Conservation (phyloP, 75 land plant species). For the Sequoiadendron giganteum region DNA sequence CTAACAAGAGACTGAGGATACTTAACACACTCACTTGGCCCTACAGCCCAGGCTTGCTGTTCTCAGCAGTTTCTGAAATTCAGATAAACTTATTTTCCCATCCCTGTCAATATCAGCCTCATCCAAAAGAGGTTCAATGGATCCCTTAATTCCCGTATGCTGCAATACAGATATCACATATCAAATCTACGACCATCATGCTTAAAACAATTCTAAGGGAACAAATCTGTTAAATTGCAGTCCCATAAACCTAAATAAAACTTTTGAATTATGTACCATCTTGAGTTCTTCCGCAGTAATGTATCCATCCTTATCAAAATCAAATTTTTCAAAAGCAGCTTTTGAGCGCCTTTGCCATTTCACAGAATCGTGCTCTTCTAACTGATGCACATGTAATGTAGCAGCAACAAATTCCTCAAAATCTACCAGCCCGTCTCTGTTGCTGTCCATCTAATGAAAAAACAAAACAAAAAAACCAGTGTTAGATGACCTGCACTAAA, state of each 20-base stretch:
- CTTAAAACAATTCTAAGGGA: not conserved
- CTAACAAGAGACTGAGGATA: not conserved
- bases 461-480: not conserved
- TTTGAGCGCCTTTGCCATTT: constrained; percentile 28
- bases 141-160: constrained; percentile 40
- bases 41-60: constrained; percentile 20
- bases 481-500: not conserved
- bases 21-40: not conserved
- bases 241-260: not conserved
- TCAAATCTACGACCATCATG: not conserved
- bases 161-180: constrained; percentile 1
- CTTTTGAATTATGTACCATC: constrained; percentile 14
- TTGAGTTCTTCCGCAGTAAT: constrained; percentile 31
- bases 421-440: constrained; percentile 26
- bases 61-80: constrained; percentile 30
- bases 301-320: constrained; percentile 32
- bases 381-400: constrained; percentile 29
- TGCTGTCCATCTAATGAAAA: constrained; percentile 22
- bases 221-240: not conserved
- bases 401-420: constrained; percentile 37
- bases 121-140: constrained; percentile 24
- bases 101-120: constrained; percentile 34
- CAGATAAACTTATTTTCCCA: constrained; percentile 29
- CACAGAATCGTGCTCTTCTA: constrained; percentile 23
- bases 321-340: constrained; percentile 36